phyloP scores from a whole-genome alignment of 2,329 filamentous ascomycete genomes.

The Ceratocystis papillata region DNA sequence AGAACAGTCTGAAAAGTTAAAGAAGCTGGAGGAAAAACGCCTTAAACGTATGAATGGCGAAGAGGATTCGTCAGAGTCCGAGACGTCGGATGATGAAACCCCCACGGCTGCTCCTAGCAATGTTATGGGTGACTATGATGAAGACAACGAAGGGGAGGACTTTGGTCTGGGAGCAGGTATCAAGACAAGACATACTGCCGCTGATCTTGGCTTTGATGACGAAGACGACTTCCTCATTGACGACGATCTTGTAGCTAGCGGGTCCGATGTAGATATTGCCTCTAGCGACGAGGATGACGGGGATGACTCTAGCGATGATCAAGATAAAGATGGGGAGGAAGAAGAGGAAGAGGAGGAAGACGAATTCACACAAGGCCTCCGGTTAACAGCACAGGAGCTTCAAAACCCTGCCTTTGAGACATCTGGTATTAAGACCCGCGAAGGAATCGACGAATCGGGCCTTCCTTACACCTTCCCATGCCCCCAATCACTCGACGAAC shows the following conservation, averaged over 20 bases:
- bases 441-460: constrained; percentile 41
- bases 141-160: constrained; percentile 43
- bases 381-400: constrained; percentile 46
- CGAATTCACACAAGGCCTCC: constrained; percentile 60
- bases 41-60: constrained; percentile 80
- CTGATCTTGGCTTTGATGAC: constrained; percentile 68
- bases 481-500: constrained; percentile 63
- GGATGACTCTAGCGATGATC: constrained; percentile 38
- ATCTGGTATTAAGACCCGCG: constrained; percentile 33
- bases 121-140: constrained; percentile 12
- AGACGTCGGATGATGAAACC: constrained; percentile 27
- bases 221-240: constrained; percentile 92
- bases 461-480: constrained; percentile 80
- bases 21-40: constrained; percentile 72
- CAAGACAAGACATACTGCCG: constrained; percentile 44
- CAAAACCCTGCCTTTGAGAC: constrained; percentile 44
- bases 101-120: constrained; percentile 14
- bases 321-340: constrained; percentile 32
- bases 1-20: constrained; percentile 65
- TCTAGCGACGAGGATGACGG: constrained; percentile 45
- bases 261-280: constrained; percentile 54
- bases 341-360: constrained; percentile 44
- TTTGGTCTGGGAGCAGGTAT: constrained; percentile 53
- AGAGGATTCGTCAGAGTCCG: constrained; percentile 53
- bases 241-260: constrained; percentile 74